Evolutionary conservation across 1,284 basidiomycete species (phyloP).

Genomic region (Ceratorhiza oryzae-sativae): DNA sequence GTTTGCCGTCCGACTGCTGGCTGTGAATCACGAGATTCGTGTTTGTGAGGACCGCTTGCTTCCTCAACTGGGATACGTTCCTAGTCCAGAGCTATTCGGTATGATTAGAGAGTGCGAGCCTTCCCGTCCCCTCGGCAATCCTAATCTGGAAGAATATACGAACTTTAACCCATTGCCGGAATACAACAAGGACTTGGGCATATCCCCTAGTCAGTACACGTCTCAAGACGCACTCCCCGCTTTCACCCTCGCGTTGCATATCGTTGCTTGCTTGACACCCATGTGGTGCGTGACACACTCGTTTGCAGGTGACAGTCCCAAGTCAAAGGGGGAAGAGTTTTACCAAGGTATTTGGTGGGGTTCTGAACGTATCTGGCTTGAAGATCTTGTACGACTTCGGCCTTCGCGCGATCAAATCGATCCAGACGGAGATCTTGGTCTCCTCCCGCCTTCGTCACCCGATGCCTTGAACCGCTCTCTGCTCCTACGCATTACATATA

Average conservation of each 20-base stretch:
- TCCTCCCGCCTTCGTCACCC: slow-evolving; percentile 30
- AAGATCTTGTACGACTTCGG: slow-evolving; percentile 83
- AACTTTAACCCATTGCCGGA: slow-evolving; percentile 59
- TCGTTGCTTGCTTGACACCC: slow-evolving; percentile 63
- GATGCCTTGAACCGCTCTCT: slow-evolving; percentile 68
- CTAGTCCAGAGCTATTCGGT: slow-evolving; percentile 55
- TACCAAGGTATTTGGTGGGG: slow-evolving; percentile 87
- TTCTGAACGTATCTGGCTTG: slow-evolving; percentile 85
- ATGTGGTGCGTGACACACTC: slow-evolving; percentile 72
- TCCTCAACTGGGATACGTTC: slow-evolving; percentile 72
- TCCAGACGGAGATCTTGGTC: slow-evolving; percentile 43
- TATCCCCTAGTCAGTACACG: slow-evolving; percentile 21
- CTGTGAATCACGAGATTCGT: slow-evolving; percentile 57
- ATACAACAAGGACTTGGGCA: slow-evolving; percentile 4
- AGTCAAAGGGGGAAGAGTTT: slow-evolving; percentile 62
- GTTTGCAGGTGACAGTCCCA: slow-evolving; percentile 41
- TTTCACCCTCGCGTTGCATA: slow-evolving; percentile 71
- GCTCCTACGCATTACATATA: slow-evolving; percentile 68
- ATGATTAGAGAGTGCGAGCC: slow-evolving; percentile 37
- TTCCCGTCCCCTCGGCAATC: slow-evolving; percentile 56
- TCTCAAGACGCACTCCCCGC: slow-evolving; percentile 61
- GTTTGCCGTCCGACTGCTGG: slow-evolving; percentile 72
- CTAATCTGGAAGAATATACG: slow-evolving; percentile 53
- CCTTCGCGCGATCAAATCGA: slow-evolving; percentile 64
- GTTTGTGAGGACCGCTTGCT: slow-evolving; percentile 64